Base-by-base conservation (phyloP, 2,329 filamentous ascomycete genomes). In the Xylaria sp. region DNA sequence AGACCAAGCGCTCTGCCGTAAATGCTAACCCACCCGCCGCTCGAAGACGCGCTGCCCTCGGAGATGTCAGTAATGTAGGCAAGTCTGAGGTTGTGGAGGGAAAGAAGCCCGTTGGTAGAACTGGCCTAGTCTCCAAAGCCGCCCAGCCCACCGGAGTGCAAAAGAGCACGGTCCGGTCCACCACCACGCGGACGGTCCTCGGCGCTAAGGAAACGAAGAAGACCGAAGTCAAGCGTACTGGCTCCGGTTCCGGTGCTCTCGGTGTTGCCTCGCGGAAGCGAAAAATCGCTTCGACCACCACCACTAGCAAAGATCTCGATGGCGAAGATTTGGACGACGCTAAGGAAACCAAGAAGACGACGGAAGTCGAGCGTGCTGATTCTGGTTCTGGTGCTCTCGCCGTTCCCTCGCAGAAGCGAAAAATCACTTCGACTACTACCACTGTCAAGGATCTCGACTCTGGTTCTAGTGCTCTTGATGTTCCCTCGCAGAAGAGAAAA, bases 51-150 rank as follows among this genome's bases (percentile, higher is more conserved):
- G 88, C 92, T 75, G 94, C 93, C 58, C 87, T 99, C 44, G 94
- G 93, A 67, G 96, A 99, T 84, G 92, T 97, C 75, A 98, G 94
- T 88, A 99, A 99, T 83, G 92, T 97, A 72, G 89, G 89, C 76
- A 98, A 97, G 81, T 87, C 87, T 57, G 92, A 93, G 63, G 85
- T 81, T 6, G 83, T 86, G 71, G 92, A 93, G 65, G 88, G 86
- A 74, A 97, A 97, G 86, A 97, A 97, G 86, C 82, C 85, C 54
- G 79, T 84, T 44, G 81, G 69, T 78, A 92, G 94, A 82, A 83
- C 83, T 66, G 90, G 90, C 65, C 84, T 94, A 33, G 88, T 93
- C 48, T 93, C 93, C 57, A 97, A 97, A 83, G 88, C 91, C 66
- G 88, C 90, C 62, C 91, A 94, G 78, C 89, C 93, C 66, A 92